phyloP scores from a whole-genome alignment of 331 rosid species.

The Malus hybrid region DNA sequence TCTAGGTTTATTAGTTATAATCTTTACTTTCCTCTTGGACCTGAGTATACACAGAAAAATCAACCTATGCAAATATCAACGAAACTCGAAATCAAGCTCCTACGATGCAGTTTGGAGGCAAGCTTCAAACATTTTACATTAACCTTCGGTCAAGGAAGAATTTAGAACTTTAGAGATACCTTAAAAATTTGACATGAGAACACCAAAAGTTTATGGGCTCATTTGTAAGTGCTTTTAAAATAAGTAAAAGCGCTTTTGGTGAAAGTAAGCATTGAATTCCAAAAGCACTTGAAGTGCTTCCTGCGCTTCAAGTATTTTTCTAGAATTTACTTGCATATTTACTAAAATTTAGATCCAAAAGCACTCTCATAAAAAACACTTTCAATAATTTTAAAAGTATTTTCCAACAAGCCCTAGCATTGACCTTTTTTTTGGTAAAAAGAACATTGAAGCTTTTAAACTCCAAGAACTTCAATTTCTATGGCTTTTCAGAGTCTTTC shows the following conservation, averaged over 20 bases:
- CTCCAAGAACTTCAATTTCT: background rate
- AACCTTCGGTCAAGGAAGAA: background rate
- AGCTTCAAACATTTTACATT: background rate
- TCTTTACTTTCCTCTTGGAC: background rate
- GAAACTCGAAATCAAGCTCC: background rate
- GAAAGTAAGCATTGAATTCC: no score
- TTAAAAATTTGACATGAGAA: background rate
- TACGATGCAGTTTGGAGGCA: background rate
- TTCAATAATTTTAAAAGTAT: no score
- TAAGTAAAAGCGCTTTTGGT: no score
- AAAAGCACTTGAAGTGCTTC: no score
- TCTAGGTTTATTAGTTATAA: background rate
- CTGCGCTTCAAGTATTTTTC: no score
- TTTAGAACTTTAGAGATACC: background rate
- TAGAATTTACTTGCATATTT: no score
- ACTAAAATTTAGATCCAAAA: no score
- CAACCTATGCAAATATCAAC: background rate
- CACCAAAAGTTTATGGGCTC: background rate
- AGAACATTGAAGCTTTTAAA: background rate
- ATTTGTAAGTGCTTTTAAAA: no score
- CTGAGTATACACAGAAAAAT: background rate
- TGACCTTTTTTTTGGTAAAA: background rate
- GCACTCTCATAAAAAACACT: no score
- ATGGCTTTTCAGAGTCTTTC: background rate
- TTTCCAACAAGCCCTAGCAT: background rate